phyloP scores from a whole-genome alignment of 345 rosid species.

The Eucalyptus camaldulensis region DNA sequence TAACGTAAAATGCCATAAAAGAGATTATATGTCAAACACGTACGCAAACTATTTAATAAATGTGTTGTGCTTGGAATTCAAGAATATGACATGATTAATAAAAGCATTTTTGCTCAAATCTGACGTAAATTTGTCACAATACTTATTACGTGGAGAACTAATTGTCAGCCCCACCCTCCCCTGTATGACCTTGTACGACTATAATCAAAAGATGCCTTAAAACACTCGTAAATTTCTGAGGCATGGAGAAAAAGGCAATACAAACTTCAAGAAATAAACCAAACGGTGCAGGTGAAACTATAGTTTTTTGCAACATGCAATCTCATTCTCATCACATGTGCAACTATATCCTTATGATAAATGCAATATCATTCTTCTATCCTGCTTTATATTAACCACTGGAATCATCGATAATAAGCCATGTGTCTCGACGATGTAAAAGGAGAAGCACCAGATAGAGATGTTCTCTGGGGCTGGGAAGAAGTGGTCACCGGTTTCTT shows the following conservation, averaged over 20 bases:
- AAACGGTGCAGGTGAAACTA: background rate
- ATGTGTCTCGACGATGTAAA: slow-evolving; percentile 75
- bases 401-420: slow-evolving; percentile 75
- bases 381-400: background rate
- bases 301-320: background rate
- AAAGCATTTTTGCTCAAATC: background rate
- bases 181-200: background rate
- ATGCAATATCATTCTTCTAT: background rate
- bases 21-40: background rate
- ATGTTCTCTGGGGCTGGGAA: slow-evolving; percentile 28
- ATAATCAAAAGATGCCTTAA: background rate
- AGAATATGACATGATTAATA: background rate
- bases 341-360: background rate
- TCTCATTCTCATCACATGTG: background rate
- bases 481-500: slow-evolving; percentile 19
- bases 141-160: background rate
- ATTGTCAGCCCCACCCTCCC: background rate
- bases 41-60: background rate
- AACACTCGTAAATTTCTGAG: background rate
- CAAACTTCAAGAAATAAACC: background rate
- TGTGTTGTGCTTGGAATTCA: background rate
- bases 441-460: slow-evolving; percentile 45
- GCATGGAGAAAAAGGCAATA: background rate
- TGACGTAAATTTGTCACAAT: background rate
- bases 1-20: background rate